phyloP scores from a whole-genome alignment of 352 stramenopile species.

The Globisporangium alternatum region DNA sequence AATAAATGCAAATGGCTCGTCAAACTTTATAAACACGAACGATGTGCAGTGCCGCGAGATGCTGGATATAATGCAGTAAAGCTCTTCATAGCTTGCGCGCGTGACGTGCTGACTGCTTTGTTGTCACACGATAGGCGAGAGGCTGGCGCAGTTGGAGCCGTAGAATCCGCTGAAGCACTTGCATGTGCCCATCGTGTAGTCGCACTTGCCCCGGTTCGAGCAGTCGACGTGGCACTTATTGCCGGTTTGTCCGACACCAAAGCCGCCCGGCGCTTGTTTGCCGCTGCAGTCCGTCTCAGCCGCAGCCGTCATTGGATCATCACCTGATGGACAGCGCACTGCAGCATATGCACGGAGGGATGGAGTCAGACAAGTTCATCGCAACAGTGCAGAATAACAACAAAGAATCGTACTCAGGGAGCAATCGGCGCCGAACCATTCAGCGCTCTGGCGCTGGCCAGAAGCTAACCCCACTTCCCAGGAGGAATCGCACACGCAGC shows the following conservation, averaged over 20 bases:
- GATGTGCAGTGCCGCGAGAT: neutral
- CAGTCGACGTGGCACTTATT: conserved; percentile 80
- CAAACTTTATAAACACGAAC: neutral
- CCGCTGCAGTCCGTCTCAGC: conserved; percentile 87
- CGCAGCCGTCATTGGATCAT: conserved; percentile 77
- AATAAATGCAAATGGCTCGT: neutral
- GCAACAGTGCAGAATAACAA: neutral
- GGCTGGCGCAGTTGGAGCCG: conserved; percentile 73
- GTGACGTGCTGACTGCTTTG: neutral
- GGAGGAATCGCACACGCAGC: conserved; percentile 78
- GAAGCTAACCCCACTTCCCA: conserved; percentile 68
- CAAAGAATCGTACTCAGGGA: conserved; percentile 45
- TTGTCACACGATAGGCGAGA: conserved; percentile 41
- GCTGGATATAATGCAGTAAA: too few relatives aligned
- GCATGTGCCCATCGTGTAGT: conserved; percentile 65
- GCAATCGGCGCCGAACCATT: conserved; percentile 90
- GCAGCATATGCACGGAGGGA: neutral
- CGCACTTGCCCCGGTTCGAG: conserved; percentile 72
- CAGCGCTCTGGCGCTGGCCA: conserved; percentile 71
- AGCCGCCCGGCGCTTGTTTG: conserved; percentile 35
- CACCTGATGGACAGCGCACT: conserved; percentile 83
- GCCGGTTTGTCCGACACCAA: conserved; percentile 31
- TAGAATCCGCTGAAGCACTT: conserved; percentile 74
- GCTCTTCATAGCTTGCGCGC: neutral
- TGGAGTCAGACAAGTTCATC: neutral